These are phyloP conservation scores for Helichrysum umbraculigerum DNA, from an alignment of 129 eudicot species.

Conservation along the genomic window DNA sequence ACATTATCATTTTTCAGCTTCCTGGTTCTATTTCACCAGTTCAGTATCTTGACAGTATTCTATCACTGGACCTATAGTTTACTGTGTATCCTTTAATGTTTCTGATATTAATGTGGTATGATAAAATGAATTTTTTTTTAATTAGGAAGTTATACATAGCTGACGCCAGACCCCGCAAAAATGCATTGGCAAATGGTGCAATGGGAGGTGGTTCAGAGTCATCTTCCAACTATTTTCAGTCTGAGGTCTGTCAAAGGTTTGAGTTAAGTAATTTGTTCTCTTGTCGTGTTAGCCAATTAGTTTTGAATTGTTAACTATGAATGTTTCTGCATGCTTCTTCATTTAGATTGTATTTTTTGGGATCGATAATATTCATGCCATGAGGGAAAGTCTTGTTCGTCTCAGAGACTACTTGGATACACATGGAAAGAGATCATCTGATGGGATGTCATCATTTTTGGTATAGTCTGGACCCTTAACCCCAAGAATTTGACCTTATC, in stretches of 20 bases:
- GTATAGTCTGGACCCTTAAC: constrained; percentile 37
- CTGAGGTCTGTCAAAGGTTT: constrained; percentile 78
- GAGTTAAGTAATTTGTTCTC: constrained; percentile 16
- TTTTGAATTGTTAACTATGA: constrained; percentile 17
- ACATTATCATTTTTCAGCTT: background rate
- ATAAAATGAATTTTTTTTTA: constrained; percentile 2
- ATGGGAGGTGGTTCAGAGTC: constrained; percentile 99
- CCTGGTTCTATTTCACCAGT: background rate
- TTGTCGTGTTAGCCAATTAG: constrained; percentile 22
- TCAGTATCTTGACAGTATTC: constrained; percentile 10
- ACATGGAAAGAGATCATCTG: constrained; percentile 89
- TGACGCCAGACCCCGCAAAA: constrained; percentile 98
- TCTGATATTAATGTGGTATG: constrained; percentile 13
- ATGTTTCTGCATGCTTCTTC: constrained; percentile 3
- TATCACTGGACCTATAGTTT: background rate
- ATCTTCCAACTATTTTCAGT: constrained; percentile 86
- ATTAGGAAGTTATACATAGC: constrained; percentile 94
- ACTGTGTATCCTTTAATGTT: background rate
- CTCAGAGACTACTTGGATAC: constrained; percentile 96
- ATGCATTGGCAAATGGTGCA: constrained; percentile 98
- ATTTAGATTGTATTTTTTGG: constrained; percentile 92
- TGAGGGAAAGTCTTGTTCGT: constrained; percentile 94
- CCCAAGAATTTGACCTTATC: background rate
- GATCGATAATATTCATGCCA: constrained; percentile 95
- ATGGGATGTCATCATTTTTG: constrained; percentile 90